Evolutionary conservation across 306 rosid genomes (phyloP), one percentile per base, ranked within the genome.

Genomic region (Macrotyloma uniflorum): DNA sequence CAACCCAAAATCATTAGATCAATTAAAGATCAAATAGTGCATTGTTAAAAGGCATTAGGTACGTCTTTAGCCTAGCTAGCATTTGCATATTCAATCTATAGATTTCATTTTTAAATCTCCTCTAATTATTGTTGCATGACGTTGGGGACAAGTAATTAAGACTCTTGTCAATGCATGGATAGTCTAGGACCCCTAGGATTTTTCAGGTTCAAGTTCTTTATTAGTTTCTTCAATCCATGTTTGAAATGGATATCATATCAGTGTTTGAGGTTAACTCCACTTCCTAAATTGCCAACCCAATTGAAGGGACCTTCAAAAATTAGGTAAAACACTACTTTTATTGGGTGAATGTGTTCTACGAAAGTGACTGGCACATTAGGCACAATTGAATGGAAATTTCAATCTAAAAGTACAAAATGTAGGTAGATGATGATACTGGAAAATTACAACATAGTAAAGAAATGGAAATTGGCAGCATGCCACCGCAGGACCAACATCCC

Each of bases 401-500:
- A 69, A 70, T 20, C 19, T 43, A 66, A 16, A 10, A 74, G 45
- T 43, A 38, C 26, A 75, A 24, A 8, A 22, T 42, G 20, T 35
- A 24, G 24, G 35, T 15, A 42, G 72, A 76, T 49, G 42, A 32
- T 43, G 40, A 40, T 43, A 30, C 14, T 46, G 72, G 26, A 30
- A 74, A 42, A 14, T 67, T 49, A 72, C 1, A 47, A 76, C 20
- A 20, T 74, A 11, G 78, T 15, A 18, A 71, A 79, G 30, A 50
- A 75, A 70, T 45, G 55, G 70, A 67, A 73, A 77, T 23, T 49
- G 45, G 9, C 43, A 67, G 66, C 67, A 77, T 80, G 83, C 75
- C 51, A 73, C 83, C 78, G 6, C 40, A 67, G 70, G 72, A 49
- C 85, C 63, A 77, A 73, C 88, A 81, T 81, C 59, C 69, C 50